Conservation (phyloP, 371 early-diverging fungal species). For the Rhizomucor miehei region DNA sequence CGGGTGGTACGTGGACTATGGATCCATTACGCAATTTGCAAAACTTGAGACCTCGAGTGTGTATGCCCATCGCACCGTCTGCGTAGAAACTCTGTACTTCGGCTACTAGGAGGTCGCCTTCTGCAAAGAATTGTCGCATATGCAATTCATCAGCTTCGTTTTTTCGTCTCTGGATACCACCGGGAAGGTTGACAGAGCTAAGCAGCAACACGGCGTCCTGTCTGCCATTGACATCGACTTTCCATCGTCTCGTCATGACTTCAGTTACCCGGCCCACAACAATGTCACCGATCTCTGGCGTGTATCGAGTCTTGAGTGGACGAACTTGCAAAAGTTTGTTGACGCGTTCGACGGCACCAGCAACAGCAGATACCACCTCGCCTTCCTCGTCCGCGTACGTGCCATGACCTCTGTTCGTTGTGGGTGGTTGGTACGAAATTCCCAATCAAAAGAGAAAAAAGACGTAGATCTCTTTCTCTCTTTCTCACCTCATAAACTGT, state of each 20-base stretch:
- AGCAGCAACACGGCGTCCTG: constrained; percentile 90
- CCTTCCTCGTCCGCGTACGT: constrained; percentile 75
- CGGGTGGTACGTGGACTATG: constrained; percentile 82
- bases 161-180: constrained; percentile 97
- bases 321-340: constrained; percentile 95
- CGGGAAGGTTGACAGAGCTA: constrained; percentile 96
- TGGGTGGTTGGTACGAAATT: no score
- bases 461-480: no score
- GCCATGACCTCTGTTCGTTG: constrained; percentile 85
- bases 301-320: constrained; percentile 86
- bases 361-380: constrained; percentile 77
- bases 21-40: constrained; percentile 95
- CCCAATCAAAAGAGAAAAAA: no score
- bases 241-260: constrained; percentile 95
- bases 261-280: constrained; percentile 97
- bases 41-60: constrained; percentile 96
- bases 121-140: constrained; percentile 95
- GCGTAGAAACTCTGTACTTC: constrained; percentile 93
- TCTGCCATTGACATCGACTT: constrained; percentile 90
- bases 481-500: constrained; percentile 81
- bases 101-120: constrained; percentile 96
- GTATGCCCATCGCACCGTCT: constrained; percentile 90
- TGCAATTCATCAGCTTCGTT: constrained; percentile 97
- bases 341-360: constrained; percentile 92
- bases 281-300: constrained; percentile 97